A percentile compares a stretch with the other conserved stretches of the same genome.
Evolutionary conservation across 257 asterid species (phyloP).

Genomic region (Rauvolfia tetraphylla): DNA sequence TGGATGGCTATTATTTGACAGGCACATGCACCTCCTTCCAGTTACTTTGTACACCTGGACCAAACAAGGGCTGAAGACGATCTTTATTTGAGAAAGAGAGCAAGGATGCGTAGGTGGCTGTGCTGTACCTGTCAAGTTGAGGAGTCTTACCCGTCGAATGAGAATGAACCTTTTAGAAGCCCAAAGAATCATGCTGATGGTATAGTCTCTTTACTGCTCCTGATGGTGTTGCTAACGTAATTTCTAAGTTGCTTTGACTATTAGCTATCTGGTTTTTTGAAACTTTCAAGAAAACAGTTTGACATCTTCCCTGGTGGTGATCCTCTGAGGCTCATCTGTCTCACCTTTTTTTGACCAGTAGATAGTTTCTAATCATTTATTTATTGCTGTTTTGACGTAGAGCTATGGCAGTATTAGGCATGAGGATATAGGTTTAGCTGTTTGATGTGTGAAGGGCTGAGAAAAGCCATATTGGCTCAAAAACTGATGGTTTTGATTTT

Average conservation of each 20-base stretch:
- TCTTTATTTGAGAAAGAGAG: constrained; percentile 51
- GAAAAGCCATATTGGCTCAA: neutral
- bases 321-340: neutral
- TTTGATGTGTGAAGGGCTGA: neutral
- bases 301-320: neutral
- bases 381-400: neutral
- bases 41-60: constrained; percentile 57
- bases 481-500: neutral
- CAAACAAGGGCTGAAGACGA: constrained; percentile 46
- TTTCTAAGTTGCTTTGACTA: neutral
- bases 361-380: neutral
- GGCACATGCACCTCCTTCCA: constrained; percentile 74
- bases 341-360: neutral
- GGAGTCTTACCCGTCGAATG: constrained; percentile 58
- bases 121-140: constrained; percentile 71
- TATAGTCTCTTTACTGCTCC: constrained; percentile 28
- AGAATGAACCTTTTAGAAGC: constrained; percentile 68
- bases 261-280: neutral
- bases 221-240: constrained; percentile 1
- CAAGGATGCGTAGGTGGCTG: constrained; percentile 90
- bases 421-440: neutral
- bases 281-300: neutral
- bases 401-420: neutral
- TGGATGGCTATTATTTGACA: constrained; percentile 15
- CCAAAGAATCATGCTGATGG: constrained; percentile 61